Conservation (phyloP, 805 yeast genomes). For the Clavispora asparagi region DNA sequence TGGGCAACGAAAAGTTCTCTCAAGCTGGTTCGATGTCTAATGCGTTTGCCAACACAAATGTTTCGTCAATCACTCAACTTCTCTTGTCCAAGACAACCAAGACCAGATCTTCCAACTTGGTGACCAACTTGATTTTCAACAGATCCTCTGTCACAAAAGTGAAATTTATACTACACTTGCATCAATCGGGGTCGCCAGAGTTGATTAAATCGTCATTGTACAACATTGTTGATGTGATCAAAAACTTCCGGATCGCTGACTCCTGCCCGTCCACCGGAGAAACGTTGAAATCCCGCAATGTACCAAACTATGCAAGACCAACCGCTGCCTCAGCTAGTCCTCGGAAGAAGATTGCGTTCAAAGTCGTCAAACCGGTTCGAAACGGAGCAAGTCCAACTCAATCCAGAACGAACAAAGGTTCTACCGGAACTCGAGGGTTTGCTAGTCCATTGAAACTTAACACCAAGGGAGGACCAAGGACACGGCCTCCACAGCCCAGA, state of each 20-base stretch:
- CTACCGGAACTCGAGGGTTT: background rate
- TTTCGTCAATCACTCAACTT: constrained; percentile 24
- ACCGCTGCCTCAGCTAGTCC: constrained; percentile 23
- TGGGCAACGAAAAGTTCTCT: constrained; percentile 26
- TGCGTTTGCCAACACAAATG: constrained; percentile 22
- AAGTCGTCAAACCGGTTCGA: background rate
- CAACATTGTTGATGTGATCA: constrained; percentile 21
- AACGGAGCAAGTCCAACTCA: background rate
- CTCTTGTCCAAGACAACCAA: constrained; percentile 8
- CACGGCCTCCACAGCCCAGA: background rate
- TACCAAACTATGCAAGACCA: constrained; percentile 31
- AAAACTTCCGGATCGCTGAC: constrained; percentile 8
- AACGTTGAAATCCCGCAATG: background rate
- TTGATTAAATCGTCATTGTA: constrained; percentile 23
- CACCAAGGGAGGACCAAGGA: background rate
- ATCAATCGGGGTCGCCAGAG: constrained; percentile 19
- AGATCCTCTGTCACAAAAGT: constrained; percentile 7
- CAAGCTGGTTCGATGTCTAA: constrained; percentile 10
- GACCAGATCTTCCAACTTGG: constrained; percentile 21
- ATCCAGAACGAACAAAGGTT: background rate
- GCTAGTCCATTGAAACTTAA: background rate
- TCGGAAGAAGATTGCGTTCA: background rate
- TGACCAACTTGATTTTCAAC: constrained; percentile 24
- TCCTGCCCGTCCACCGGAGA: background rate
- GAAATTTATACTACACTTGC: constrained; percentile 23